Percentiles rank a stretch among this genome's conserved stretches.
phyloP scores from a whole-genome alignment of 2,329 filamentous ascomycete genomes.

The Xylaria sp. region DNA sequence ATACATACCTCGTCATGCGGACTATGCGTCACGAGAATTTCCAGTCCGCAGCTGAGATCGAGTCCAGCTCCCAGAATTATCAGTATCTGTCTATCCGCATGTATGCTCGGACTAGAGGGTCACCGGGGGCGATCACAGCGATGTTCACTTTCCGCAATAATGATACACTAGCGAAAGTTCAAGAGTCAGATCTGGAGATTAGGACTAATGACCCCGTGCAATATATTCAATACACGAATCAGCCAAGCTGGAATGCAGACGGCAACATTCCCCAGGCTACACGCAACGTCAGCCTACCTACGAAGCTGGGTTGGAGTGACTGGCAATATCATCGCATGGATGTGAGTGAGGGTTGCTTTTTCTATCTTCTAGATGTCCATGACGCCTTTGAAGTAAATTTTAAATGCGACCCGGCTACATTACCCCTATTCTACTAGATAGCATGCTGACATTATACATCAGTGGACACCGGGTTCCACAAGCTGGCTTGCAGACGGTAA shows the following conservation, averaged over 20 bases:
- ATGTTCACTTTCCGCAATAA: constrained; percentile 61
- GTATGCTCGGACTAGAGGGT: constrained; percentile 60
- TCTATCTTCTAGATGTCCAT: not conserved
- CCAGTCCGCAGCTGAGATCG: constrained; percentile 61
- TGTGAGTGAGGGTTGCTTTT: constrained; percentile 15
- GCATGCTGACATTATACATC: not conserved
- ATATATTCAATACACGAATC: constrained; percentile 61
- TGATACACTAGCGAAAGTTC: constrained; percentile 43
- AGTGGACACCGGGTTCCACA: constrained; percentile 52
- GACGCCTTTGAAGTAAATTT: not conserved
- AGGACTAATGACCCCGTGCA: constrained; percentile 51
- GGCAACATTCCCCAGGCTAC: constrained; percentile 57
- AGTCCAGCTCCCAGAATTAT: constrained; percentile 51
- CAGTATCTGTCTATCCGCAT: constrained; percentile 59
- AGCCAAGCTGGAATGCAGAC: constrained; percentile 56
- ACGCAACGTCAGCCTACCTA: constrained; percentile 52
- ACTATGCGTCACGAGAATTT: constrained; percentile 57
- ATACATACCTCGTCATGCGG: constrained; percentile 60
- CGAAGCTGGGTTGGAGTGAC: constrained; percentile 54
- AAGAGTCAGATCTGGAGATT: constrained; percentile 55
- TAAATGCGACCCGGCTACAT: not conserved
- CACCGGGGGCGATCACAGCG: constrained; percentile 60
- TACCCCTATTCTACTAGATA: not conserved
- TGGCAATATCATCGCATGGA: constrained; percentile 64
- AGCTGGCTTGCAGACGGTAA: constrained; percentile 62